Percentiles rank a stretch among this genome's conserved stretches.
Evolutionary conservation across 768 basidiomycete genomes (phyloP).

Genomic region (Xerocomellus dryophilus): DNA sequence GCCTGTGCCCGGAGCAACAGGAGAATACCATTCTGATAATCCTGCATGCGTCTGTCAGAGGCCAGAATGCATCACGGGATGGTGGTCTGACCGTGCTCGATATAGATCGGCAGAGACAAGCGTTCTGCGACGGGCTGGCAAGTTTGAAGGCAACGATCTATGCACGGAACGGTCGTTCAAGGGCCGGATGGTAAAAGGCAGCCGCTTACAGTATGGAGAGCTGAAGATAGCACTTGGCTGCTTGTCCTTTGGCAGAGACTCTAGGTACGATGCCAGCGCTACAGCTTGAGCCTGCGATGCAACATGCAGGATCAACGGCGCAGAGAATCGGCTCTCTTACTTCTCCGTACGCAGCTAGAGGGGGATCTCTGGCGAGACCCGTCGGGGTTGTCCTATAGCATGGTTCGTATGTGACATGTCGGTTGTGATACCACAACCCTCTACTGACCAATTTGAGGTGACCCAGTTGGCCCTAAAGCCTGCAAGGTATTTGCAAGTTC

Average conservation of each 20-base stretch:
- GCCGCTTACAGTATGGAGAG: constrained; percentile 71
- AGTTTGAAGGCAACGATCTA: constrained; percentile 89
- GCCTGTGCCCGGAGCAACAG: constrained; percentile 60
- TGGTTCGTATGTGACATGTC: constrained; percentile 5
- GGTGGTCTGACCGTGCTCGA: constrained; percentile 64
- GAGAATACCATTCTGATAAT: constrained; percentile 78
- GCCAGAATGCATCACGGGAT: constrained; percentile 7
- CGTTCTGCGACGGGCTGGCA: constrained; percentile 59
- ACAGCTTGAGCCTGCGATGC: constrained; percentile 59
- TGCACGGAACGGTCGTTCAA: background rate
- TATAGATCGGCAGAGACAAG: constrained; percentile 64
- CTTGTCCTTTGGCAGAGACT: constrained; percentile 59
- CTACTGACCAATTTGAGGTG: constrained; percentile 55
- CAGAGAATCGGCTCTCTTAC: constrained; percentile 31
- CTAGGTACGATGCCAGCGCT: constrained; percentile 65
- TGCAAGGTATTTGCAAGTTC: constrained; percentile 28
- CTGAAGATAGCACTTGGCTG: constrained; percentile 79
- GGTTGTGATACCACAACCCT: background rate
- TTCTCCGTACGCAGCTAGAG: constrained; percentile 69
- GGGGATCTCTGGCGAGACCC: constrained; percentile 70
- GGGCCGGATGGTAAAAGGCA: background rate
- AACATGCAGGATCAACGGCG: background rate
- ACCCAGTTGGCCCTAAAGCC: constrained; percentile 79
- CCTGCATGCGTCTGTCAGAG: constrained; percentile 36
- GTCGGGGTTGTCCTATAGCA: constrained; percentile 55